These are phyloP conservation scores for Peronospora destructor DNA, from an alignment of 352 stramenopile species.

Conservation along the genomic window DNA sequence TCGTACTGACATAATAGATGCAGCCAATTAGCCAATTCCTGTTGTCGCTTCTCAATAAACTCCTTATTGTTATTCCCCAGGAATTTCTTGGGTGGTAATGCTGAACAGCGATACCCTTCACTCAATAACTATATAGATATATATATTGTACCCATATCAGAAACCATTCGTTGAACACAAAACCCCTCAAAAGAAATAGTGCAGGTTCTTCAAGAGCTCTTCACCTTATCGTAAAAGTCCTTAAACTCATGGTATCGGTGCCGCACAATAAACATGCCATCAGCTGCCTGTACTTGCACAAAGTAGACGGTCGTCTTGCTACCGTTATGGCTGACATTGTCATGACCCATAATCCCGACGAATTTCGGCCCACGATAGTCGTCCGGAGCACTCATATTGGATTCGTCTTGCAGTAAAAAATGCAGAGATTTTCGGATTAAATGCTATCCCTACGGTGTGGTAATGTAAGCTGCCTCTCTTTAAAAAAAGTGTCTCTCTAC, in stretches of 20 bases:
- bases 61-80: conserved; percentile 86
- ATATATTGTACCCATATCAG: too few relatives aligned
- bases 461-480: too few relatives aligned
- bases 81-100: conserved; percentile 85
- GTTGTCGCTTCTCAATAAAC: conserved; percentile 85
- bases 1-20: conserved; percentile 76
- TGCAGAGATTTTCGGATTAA: too few relatives aligned
- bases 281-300: conserved; percentile 69
- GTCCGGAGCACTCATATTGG: conserved; percentile 37
- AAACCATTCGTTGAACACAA: too few relatives aligned
- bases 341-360: conserved; percentile 81
- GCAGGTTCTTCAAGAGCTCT: neutral
- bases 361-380: conserved; percentile 65
- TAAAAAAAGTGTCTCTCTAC: neutral
- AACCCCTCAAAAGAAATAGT: neutral
- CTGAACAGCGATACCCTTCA: conserved; percentile 71
- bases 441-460: too few relatives aligned
- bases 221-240: conserved; percentile 80
- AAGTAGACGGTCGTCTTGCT: conserved; percentile 86
- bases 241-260: conserved; percentile 87
- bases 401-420: neutral
- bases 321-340: conserved; percentile 81
- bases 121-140: conserved; percentile 35
- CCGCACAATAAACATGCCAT: conserved; percentile 71
- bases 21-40: conserved; percentile 83